Evolutionary conservation across 176 grass and related monocot genomes (phyloP).

Genomic region (Microstegium vimineum): DNA sequence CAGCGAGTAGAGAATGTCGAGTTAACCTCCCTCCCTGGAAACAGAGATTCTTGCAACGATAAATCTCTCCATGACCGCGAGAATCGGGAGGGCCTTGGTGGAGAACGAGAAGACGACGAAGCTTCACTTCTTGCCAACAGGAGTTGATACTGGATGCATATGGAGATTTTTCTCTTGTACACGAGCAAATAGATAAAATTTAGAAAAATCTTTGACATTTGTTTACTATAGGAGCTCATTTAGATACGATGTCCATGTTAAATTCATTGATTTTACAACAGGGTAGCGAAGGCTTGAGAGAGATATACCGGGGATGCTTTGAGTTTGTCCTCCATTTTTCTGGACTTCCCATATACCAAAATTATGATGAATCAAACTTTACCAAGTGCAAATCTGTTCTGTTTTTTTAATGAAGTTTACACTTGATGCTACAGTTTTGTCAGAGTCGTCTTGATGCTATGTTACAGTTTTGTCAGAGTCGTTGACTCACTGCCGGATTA

Average conservation of each 20-base stretch:
- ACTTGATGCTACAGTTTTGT: background rate
- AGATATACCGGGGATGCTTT: background rate
- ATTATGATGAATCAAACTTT: background rate
- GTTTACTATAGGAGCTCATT: background rate
- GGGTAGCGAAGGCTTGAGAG: background rate
- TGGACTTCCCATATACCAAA: background rate
- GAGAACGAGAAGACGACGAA: conserved; percentile 36
- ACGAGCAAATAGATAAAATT: conserved; percentile 8
- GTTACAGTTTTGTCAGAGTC: background rate
- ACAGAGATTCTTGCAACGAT: background rate
- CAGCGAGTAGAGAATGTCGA: conserved; percentile 32
- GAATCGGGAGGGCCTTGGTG: conserved; percentile 3
- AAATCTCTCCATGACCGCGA: conserved; percentile 2
- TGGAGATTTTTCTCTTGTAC: background rate
- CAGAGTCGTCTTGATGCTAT: background rate
- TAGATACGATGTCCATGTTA: no score
- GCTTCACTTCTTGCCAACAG: conserved; percentile 52
- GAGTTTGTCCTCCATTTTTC: conserved; percentile 6
- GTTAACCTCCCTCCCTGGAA: conserved; percentile 39
- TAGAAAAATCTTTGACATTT: background rate
- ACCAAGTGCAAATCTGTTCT: background rate
- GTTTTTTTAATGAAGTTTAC: background rate
- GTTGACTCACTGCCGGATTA: no score
- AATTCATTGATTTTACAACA: conserved; percentile 31
- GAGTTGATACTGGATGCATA: conserved; percentile 42